Conservation (phyloP, 2,329 filamentous ascomycete species). For the Colletotrichum sidae region DNA sequence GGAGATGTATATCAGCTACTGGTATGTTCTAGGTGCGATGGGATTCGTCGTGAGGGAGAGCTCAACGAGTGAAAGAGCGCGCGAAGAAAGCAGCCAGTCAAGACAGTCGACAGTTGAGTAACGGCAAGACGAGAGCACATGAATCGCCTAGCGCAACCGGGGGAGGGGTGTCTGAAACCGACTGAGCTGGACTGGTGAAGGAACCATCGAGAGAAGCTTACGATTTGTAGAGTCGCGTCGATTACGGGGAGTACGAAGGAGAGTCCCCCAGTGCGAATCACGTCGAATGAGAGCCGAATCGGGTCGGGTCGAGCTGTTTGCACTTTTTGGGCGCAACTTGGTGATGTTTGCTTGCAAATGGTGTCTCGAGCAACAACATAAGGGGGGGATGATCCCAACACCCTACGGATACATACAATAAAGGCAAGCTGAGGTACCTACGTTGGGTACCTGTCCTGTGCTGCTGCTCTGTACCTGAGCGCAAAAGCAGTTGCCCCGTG, state of each 20-base stretch:
- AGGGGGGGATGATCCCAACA: constrained; percentile 30
- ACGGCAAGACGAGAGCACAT: constrained; percentile 11
- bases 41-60: not conserved
- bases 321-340: not conserved
- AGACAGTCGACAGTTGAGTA: not conserved
- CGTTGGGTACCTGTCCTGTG: too few relatives aligned
- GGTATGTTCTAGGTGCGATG: not conserved
- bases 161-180: constrained; percentile 25
- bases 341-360: constrained; percentile 13
- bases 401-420: too few relatives aligned
- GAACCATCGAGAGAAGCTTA: constrained; percentile 14
- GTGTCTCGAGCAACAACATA: constrained; percentile 26
- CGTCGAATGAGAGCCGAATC: not conserved
- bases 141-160: constrained; percentile 26
- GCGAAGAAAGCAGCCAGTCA: constrained; percentile 8
- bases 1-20: constrained; percentile 21
- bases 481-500: constrained; percentile 29
- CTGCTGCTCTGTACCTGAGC: too few relatives aligned
- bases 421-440: too few relatives aligned
- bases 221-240: constrained; percentile 17
- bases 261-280: constrained; percentile 23
- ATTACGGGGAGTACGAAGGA: constrained; percentile 14
- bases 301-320: not conserved
- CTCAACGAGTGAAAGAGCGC: not conserved
- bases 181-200: constrained; percentile 7